Evolutionary conservation across 176 grass and related monocot species (phyloP).

Genomic region (Metroxylon sagu): DNA sequence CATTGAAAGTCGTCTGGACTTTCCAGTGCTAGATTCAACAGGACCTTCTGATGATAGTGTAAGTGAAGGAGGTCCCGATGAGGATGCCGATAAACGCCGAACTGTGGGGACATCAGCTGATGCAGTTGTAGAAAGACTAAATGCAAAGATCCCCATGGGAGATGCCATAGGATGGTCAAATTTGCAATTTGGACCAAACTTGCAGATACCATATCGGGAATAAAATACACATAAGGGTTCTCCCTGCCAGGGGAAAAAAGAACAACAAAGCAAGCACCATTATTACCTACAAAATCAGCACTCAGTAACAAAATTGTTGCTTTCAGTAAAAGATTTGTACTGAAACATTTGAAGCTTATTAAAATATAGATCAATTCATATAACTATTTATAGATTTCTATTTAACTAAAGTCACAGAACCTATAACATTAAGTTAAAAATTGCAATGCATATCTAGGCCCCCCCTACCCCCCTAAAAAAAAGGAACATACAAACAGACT

Average conservation of each 20-base stretch:
- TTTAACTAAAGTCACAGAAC: no score
- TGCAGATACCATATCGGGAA: constrained; percentile 97
- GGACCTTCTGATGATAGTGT: neutral
- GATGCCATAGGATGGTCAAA: constrained; percentile 88
- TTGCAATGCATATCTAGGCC: no score
- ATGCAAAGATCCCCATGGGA: constrained; percentile 71
- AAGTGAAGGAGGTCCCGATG: constrained; percentile 33
- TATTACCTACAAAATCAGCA: neutral
- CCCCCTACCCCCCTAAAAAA: no score
- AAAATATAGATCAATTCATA: no score
- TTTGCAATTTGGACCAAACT: constrained; percentile 94
- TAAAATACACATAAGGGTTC: constrained; percentile 92
- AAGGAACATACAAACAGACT: no score
- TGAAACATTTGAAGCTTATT: no score
- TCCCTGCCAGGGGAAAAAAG: constrained; percentile 41
- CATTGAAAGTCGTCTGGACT: constrained; percentile 11
- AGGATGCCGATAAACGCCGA: constrained; percentile 41
- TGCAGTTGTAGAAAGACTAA: constrained; percentile 38
- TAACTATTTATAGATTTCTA: no score
- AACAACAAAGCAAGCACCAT: neutral
- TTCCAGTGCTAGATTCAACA: constrained; percentile 11
- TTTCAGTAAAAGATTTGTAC: no score
- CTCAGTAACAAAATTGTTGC: neutral
- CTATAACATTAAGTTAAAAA: no score
- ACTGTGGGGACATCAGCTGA: constrained; percentile 38